A percentile compares a stretch with the other conserved stretches of the same genome.
Conservation (phyloP, 2,329 filamentous ascomycete species). For the Claviceps sp. region DNA sequence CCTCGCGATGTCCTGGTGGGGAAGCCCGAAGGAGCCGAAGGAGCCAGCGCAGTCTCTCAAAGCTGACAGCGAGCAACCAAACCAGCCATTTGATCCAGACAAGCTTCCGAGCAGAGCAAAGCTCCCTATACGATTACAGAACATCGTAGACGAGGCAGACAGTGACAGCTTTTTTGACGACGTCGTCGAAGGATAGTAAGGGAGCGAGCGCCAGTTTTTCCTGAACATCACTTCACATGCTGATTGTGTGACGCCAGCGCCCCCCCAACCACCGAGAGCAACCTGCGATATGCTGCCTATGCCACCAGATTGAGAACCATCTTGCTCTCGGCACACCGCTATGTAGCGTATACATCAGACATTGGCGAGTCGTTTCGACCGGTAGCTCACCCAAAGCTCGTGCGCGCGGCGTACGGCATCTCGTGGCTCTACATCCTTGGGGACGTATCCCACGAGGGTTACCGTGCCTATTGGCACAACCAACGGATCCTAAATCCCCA, state of each 20-base stretch:
- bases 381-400: slow-evolving; percentile 71
- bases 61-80: slow-evolving; percentile 8
- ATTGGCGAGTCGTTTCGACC: slow-evolving; percentile 95
- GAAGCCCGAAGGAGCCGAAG: slow-evolving; percentile 23
- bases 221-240: not conserved
- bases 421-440: slow-evolving; percentile 89
- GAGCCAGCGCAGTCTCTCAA: slow-evolving; percentile 9
- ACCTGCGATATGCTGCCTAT: slow-evolving; percentile 85
- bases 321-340: slow-evolving; percentile 79
- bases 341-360: slow-evolving; percentile 93
- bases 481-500: slow-evolving; percentile 60
- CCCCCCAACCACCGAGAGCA: slow-evolving; percentile 70
- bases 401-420: slow-evolving; percentile 73
- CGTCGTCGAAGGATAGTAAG: slow-evolving; percentile 66
- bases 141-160: slow-evolving; percentile 42
- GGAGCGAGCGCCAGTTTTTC: slow-evolving; percentile 12
- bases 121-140: slow-evolving; percentile 42
- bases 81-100: slow-evolving; percentile 27
- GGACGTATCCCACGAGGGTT: slow-evolving; percentile 85
- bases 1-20: slow-evolving; percentile 29
- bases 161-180: slow-evolving; percentile 62
- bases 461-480: slow-evolving; percentile 86
- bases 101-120: slow-evolving; percentile 36
- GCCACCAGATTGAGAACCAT: slow-evolving; percentile 75
- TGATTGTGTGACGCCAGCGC: slow-evolving; percentile 15